phyloP scores from a whole-genome alignment of 1,284 basidiomycete species.

The Stygiomarasmius scandens region DNA sequence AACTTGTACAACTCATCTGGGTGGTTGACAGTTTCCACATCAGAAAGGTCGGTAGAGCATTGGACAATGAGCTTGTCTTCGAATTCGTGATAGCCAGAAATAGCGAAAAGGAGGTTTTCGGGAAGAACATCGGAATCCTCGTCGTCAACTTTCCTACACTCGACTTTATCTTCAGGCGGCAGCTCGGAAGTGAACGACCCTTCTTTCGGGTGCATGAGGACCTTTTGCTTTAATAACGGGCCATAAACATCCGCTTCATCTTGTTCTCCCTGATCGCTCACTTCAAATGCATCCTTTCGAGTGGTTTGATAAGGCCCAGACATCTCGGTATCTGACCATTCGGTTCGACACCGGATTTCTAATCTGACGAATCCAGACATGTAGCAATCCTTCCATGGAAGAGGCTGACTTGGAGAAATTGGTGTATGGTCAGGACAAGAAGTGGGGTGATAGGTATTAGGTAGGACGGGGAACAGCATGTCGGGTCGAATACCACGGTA shows the following conservation, averaged over 20 bases:
- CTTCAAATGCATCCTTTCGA: not conserved
- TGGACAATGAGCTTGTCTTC: not conserved
- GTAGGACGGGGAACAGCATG: conserved; percentile 15
- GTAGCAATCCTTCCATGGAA: conserved; percentile 17
- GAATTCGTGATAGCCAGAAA: not conserved
- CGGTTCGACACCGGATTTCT: conserved; percentile 3
- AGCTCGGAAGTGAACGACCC: no score
- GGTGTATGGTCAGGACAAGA: not conserved
- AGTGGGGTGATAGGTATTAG: conserved; percentile 11
- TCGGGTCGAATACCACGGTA: not conserved
- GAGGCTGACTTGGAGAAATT: conserved; percentile 4
- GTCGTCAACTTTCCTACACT: no score
- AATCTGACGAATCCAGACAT: not conserved
- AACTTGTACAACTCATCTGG: conserved; percentile 4
- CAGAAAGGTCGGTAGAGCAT: not conserved
- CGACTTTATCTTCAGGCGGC: no score
- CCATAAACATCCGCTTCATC: no score
- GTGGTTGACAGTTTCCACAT: not conserved
- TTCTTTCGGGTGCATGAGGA: no score
- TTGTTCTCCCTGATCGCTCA: not conserved
- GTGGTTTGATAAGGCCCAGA: not conserved
- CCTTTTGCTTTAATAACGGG: no score
- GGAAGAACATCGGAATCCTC: no score
- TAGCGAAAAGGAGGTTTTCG: no score
- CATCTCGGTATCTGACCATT: not conserved